Base-by-base conservation (phyloP, 2,329 filamentous ascomycete species). In the Venturia pyrina region DNA sequence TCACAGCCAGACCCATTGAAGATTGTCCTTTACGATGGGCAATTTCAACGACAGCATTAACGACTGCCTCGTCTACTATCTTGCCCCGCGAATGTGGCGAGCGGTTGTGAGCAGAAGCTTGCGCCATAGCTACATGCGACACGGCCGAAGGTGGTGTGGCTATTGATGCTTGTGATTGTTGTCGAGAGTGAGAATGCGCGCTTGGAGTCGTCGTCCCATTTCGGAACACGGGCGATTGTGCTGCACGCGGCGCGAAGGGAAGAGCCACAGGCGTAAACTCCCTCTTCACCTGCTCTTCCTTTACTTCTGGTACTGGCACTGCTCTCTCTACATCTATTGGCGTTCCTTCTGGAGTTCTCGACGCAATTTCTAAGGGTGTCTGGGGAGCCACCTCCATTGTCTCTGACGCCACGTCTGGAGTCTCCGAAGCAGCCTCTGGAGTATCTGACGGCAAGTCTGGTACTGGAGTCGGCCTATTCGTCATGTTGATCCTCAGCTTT, bases 401-500 rank as follows among this genome's bases (percentile, higher is more conserved):
- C 21, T 63, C 65, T 11, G 17, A 32, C 65, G 24, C 34, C 19
- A 56, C 19, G 68, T 82, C 80, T 65, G 80, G 78, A 53, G 80
- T 82, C 44, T 76, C 78, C 68, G 73, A 75, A 67, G 74, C 76
- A 65, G 80, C 79, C 63, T 76, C 75, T 60, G 73, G 73, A 21
- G 70, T 71, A 60, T 72, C 70, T 64, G 76, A 79, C 66, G 73
- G 73, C 67, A 79, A 67, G 41, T 76, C 70, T 34, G 75, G 75
- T 65, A 79, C 78, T 63, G 77, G 76, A 28, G 75, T 74, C 59
- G 75, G 76, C 62, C 80, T 77, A 40, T 75, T 73, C 72, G 80
- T 83, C 67, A 82, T 74, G 69, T 82, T 80, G 68, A 80, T 79
- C 77, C 86, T 85, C 69, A 87, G 80, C 73, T 85, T 83, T 61